A percentile compares a stretch with the other conserved stretches of the same genome.
phyloP scores from a whole-genome alignment of 495 filamentous ascomycete species.

The Apodospora peruviana region DNA sequence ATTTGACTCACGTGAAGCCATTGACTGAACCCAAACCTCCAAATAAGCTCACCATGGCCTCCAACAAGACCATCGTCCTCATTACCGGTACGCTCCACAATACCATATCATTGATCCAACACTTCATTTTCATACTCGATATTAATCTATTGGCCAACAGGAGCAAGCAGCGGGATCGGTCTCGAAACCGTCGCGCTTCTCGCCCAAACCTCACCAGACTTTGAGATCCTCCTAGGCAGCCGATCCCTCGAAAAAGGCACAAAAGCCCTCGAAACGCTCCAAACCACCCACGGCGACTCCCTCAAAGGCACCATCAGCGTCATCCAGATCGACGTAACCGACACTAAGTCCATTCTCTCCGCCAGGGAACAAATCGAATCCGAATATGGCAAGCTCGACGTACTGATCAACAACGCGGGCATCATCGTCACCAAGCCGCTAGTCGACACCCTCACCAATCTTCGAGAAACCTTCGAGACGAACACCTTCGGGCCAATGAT shows the following conservation, averaged over 20 bases:
- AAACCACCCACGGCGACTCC: slow-evolving; percentile 8
- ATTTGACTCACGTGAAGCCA: no score
- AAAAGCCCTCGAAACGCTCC: slow-evolving; percentile 33
- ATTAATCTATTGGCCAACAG: slow-evolving; percentile 6
- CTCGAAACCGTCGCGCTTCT: slow-evolving; percentile 41
- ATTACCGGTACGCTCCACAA: slow-evolving; percentile 34
- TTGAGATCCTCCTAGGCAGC: slow-evolving; percentile 41
- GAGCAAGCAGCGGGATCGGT: slow-evolving; percentile 48
- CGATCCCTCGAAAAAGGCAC: slow-evolving; percentile 39
- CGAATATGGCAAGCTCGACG: slow-evolving; percentile 38
- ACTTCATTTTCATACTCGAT: neutral
- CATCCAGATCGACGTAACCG: slow-evolving; percentile 43
- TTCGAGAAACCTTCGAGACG: slow-evolving; percentile 40
- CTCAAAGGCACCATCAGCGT: slow-evolving; percentile 26
- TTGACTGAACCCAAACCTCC: no score
- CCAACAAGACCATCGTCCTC: slow-evolving; percentile 26
- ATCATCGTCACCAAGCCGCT: slow-evolving; percentile 17
- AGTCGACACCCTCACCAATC: slow-evolving; percentile 16
- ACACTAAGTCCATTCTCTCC: slow-evolving; percentile 33
- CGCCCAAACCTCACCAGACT: slow-evolving; percentile 27
- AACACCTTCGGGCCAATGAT: slow-evolving; percentile 43
- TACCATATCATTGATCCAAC: no score
- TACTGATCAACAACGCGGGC: slow-evolving; percentile 47
- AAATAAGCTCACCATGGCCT: slow-evolving; percentile 8
- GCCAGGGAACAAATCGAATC: slow-evolving; percentile 25